Evolutionary conservation across 176 grass and related monocot genomes (phyloP).

Genomic region (Leersia perrieri): DNA sequence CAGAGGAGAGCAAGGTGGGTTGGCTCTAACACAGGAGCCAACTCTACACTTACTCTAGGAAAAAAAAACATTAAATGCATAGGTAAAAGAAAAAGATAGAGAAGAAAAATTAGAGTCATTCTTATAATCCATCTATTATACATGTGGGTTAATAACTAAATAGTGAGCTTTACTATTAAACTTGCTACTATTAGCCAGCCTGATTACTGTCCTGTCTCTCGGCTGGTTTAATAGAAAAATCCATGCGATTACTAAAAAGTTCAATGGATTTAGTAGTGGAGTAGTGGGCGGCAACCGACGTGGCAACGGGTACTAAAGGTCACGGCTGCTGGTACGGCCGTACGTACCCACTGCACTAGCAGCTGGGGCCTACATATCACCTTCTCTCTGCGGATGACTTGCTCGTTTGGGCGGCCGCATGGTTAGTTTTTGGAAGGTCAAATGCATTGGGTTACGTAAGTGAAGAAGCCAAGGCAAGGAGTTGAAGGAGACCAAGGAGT

Average conservation of each 20-base stretch:
- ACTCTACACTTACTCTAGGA: no score
- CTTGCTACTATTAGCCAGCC: neutral
- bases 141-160: no score
- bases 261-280: neutral
- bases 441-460: neutral
- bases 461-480: neutral
- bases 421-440: conserved; percentile 32
- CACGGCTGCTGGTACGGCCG: conserved; percentile 35
- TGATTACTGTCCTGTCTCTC: neutral
- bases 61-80: no score
- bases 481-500: neutral
- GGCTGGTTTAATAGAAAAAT: neutral
- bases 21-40: no score
- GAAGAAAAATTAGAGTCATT: no score
- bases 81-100: no score
- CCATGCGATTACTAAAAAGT: neutral
- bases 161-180: no score
- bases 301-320: neutral
- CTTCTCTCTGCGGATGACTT: neutral
- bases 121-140: no score
- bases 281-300: neutral
- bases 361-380: neutral
- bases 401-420: conserved; percentile 8
- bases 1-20: no score
- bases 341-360: conserved; percentile 11